Conservation (phyloP, 2,329 filamentous ascomycete species). For the Colletotrichum sp. region DNA sequence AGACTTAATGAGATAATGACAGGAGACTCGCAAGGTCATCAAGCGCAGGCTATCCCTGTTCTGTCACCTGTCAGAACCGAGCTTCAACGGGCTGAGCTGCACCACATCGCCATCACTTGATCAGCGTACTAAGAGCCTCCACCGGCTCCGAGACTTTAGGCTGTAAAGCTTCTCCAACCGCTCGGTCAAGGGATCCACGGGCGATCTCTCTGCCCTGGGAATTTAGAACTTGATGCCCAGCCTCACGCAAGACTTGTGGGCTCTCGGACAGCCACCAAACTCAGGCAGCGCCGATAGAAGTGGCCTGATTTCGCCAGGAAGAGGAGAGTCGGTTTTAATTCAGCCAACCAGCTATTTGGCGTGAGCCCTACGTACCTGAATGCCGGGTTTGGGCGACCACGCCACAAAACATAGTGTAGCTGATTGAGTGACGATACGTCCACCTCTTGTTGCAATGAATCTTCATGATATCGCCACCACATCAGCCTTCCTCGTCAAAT, state of each 20-base stretch:
- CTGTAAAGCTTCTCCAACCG: background rate
- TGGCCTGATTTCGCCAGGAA: background rate
- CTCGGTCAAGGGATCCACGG: background rate
- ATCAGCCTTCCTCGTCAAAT: background rate
- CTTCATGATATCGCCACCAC: background rate
- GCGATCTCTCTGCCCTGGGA: background rate
- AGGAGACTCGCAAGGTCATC: background rate
- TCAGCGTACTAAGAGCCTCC: background rate
- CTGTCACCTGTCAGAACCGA: background rate
- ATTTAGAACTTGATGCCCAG: background rate
- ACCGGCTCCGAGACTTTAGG: background rate
- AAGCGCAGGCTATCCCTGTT: background rate
- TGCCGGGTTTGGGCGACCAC: background rate
- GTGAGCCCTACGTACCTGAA: background rate
- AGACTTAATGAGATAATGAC: background rate
- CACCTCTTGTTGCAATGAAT: background rate
- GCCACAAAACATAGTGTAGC: too few relatives aligned
- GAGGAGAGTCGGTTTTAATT: background rate
- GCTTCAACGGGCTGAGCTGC: background rate
- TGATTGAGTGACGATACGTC: background rate
- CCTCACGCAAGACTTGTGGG: background rate
- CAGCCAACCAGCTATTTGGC: background rate
- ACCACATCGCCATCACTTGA: background rate
- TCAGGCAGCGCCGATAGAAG: background rate
- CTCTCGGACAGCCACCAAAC: background rate